phyloP scores from a whole-genome alignment of 805 yeast species.

The Lipomyces mesembrius region DNA sequence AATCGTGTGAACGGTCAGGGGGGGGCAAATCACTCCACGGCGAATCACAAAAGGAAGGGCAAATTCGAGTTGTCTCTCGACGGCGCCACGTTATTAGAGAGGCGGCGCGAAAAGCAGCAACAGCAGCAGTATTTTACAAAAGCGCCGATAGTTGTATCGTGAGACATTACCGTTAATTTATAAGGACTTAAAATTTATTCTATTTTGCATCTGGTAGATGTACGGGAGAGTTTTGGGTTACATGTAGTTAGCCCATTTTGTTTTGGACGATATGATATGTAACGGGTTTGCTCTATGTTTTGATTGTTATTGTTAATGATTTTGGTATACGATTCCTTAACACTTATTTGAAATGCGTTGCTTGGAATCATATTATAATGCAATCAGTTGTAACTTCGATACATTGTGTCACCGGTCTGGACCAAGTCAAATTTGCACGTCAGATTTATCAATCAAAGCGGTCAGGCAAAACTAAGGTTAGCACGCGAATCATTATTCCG shows the following conservation, averaged over 20 bases:
- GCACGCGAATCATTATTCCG: no score
- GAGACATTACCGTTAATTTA: neutral
- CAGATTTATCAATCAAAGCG: no score
- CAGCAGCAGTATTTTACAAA: constrained; percentile 8
- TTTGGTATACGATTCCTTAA: neutral
- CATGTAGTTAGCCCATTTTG: neutral
- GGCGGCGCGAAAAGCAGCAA: constrained; percentile 48
- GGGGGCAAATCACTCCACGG: neutral
- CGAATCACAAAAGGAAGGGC: constrained; percentile 26
- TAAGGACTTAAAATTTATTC: neutral
- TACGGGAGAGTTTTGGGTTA: neutral
- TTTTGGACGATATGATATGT: neutral
- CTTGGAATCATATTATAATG: neutral
- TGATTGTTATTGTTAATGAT: neutral
- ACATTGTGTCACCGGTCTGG: neutral
- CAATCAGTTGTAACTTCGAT: neutral
- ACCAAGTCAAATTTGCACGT: no score
- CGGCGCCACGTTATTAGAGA: constrained; percentile 64
- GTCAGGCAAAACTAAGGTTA: no score
- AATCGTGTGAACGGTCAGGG: neutral
- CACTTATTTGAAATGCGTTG: neutral
- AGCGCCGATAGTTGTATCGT: constrained; percentile 15
- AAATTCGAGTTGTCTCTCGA: constrained; percentile 63
- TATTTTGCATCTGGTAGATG: neutral
- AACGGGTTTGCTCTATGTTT: neutral